Evolutionary conservation across 305 asterid species (phyloP).

Genomic region (Ajuga reptans): DNA sequence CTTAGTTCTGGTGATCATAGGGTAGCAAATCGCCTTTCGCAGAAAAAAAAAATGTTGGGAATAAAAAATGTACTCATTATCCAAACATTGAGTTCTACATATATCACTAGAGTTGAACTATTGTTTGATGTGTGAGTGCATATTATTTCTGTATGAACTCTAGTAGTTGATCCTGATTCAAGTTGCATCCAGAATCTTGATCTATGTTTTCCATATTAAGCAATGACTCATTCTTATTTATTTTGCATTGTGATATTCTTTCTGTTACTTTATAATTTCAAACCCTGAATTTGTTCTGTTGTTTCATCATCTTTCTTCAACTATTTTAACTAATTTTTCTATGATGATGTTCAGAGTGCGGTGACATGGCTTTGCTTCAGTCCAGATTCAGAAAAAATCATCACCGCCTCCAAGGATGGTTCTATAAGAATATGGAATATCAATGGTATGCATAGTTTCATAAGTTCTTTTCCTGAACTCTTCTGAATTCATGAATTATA

Average conservation of each 20-base stretch:
- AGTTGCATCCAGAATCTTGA: constrained; percentile 6
- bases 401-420: constrained; percentile 97
- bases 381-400: constrained; percentile 78
- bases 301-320: constrained; percentile 8
- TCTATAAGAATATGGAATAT: constrained; percentile 88
- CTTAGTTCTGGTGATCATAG: not conserved
- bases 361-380: constrained; percentile 96
- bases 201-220: not conserved
- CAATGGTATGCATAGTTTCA: constrained; percentile 49
- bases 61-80: not conserved
- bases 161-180: constrained; percentile 7
- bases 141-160: not conserved
- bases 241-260: not conserved
- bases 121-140: not conserved
- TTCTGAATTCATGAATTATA: constrained; percentile 1
- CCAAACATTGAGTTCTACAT: not conserved
- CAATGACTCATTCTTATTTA: not conserved
- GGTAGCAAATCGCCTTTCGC: not conserved
- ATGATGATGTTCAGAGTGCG: constrained; percentile 70
- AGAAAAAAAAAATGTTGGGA: not conserved
- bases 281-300: not conserved
- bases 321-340: constrained; percentile 1
- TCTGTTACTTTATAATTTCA: constrained; percentile 1
- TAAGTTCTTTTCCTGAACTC: not conserved
- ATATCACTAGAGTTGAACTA: not conserved